Conservation (phyloP, 495 filamentous ascomycete species). For the Arthonia radiata region DNA sequence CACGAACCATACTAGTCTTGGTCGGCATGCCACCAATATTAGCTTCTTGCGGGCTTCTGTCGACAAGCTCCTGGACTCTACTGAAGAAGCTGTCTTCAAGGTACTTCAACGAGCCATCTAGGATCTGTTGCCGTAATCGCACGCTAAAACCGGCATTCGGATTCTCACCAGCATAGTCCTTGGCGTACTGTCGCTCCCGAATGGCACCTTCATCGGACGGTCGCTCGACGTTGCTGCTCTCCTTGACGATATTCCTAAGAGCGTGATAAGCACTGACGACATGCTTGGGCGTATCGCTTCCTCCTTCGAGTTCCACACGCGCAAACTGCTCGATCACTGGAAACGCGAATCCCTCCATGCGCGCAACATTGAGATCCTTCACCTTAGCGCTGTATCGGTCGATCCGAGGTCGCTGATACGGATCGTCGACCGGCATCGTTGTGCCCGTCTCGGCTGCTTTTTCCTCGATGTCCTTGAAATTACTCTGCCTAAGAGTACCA, state of each 20-base stretch:
- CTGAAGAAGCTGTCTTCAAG: constrained; percentile 51
- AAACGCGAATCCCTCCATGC: constrained; percentile 36
- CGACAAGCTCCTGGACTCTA: constrained; percentile 46
- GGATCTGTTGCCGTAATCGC: constrained; percentile 42
- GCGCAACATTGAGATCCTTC: constrained; percentile 43
- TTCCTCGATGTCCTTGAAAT: constrained; percentile 44
- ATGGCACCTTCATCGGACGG: constrained; percentile 27
- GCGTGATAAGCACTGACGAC: constrained; percentile 57
- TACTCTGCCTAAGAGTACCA: constrained; percentile 1
- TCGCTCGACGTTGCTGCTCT: constrained; percentile 28
- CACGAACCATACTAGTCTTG: constrained; percentile 68
- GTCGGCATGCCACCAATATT: constrained; percentile 74
- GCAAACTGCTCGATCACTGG: constrained; percentile 50
- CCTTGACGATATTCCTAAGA: constrained; percentile 45
- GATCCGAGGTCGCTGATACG: constrained; percentile 58
- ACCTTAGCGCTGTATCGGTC: constrained; percentile 50
- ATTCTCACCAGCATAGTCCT: constrained; percentile 45
- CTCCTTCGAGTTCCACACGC: constrained; percentile 38
- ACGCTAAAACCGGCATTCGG: constrained; percentile 33
- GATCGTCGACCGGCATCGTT: constrained; percentile 32
- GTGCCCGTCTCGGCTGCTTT: constrained; percentile 16
- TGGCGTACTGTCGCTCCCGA: constrained; percentile 51
- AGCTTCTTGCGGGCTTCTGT: constrained; percentile 66
- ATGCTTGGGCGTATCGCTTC: constrained; percentile 34
- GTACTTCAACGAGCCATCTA: constrained; percentile 49